These are phyloP conservation scores for Phytophthora pinifolia DNA, from an alignment of 352 stramenopile genomes.

Conservation along the genomic window DNA sequence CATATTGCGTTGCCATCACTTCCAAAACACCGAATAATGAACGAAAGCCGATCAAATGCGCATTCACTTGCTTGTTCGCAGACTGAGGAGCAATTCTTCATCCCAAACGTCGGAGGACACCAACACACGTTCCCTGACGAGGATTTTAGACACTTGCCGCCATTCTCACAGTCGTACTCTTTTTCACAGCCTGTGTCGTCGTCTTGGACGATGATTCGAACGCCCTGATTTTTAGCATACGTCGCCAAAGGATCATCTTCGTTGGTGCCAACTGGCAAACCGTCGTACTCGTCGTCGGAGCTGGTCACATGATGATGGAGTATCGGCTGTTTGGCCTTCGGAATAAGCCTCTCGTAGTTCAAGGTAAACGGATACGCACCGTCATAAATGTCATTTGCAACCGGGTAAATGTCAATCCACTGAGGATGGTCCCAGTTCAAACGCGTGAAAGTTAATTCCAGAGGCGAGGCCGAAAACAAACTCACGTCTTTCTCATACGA, in stretches of 20 bases:
- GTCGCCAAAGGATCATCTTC: slow-evolving; percentile 26
- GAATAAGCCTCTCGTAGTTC: slow-evolving; percentile 47
- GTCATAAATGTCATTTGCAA: slow-evolving; percentile 54
- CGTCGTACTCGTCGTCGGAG: slow-evolving; percentile 43
- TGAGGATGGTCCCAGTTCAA: slow-evolving; percentile 60
- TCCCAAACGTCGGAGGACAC: slow-evolving; percentile 53
- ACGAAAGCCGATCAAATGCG: slow-evolving; percentile 46
- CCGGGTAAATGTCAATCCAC: slow-evolving; percentile 40
- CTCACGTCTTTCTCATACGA: slow-evolving; percentile 37
- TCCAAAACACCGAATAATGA: slow-evolving; percentile 41
- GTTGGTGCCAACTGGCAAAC: slow-evolving; percentile 50
- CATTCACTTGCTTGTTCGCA: slow-evolving; percentile 50
- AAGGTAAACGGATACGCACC: slow-evolving; percentile 50
- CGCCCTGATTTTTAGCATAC: slow-evolving; percentile 46
- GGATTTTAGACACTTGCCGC: slow-evolving; percentile 36
- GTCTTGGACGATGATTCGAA: slow-evolving; percentile 49
- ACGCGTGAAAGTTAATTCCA: slow-evolving; percentile 47
- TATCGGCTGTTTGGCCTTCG: slow-evolving; percentile 53
- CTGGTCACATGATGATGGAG: slow-evolving; percentile 45
- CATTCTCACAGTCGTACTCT: slow-evolving; percentile 61
- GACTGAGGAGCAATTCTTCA: slow-evolving; percentile 50
- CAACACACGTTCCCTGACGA: slow-evolving; percentile 36
- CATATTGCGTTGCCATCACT: slow-evolving; percentile 30
- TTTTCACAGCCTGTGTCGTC: slow-evolving; percentile 66
- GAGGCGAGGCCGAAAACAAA: slow-evolving; percentile 42